Base-by-base conservation (phyloP, 805 yeast species). In the Torulaspora franciscae region DNA sequence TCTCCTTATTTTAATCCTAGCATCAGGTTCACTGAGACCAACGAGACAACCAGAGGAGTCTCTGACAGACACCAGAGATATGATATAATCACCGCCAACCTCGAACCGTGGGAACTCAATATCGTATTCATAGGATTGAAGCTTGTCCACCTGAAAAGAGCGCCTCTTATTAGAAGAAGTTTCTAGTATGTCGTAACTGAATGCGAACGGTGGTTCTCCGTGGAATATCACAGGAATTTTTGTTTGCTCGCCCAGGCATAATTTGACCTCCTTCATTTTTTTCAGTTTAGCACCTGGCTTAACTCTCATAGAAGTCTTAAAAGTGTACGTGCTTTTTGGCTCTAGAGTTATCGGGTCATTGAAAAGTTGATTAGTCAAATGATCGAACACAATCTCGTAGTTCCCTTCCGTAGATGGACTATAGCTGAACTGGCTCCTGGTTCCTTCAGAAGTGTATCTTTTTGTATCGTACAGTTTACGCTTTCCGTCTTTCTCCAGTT, bases 31-130 rank as follows among this genome's bases (percentile, higher is more conserved):
- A 37, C 79, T 75, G 45, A 85, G 66, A 9, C 77, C 79, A n/a
- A 86, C 91, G 15, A 75, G 72, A 66, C 99, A 93, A 0, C 81
- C 80, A 8, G 85, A 77, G n/a, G 77, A 73, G 61, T 93, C 99
- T 17, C 73, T 74, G 2, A 86, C 78, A 8, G 85, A 74, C 2
- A 77, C 73, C 49, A 93, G 60, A 1, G 79, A 71, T 1, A 91
- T 64, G 22, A 75, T 74, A 61, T 79, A 89, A n/a, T 76, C 73
- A 3, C 96, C 96, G 15, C 96, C 95, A 17, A 70, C 66, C 2
- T 62, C 61, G 42, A 85, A 73, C 1, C 66, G 58, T 0, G 86
- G 83, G 0, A 87, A 77, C 7, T 61, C 54, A n/a, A 88, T 72
- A 0, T 58, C 54, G 45, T 71, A 70, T 1, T 54, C 50, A 44